Percentiles rank a stretch among this genome's conserved stretches.
phyloP scores from a whole-genome alignment of 441 rosid species.

The Pelargonium australe region DNA sequence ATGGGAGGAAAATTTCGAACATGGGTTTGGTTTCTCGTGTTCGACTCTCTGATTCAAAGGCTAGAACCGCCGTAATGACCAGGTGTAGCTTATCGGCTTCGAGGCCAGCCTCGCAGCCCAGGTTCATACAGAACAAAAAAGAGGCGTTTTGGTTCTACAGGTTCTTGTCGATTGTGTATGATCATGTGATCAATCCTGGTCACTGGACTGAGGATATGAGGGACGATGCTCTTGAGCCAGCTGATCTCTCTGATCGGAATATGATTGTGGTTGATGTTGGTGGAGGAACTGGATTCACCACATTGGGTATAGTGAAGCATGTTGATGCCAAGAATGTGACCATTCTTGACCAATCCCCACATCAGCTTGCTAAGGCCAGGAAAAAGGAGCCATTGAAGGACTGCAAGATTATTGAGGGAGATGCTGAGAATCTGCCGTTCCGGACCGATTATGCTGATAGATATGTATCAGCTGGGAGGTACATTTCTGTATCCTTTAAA shows the following conservation, averaged over 20 bases:
- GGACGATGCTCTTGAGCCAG: slow-evolving; percentile 87
- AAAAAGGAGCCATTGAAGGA: slow-evolving; percentile 49
- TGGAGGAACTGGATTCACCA: slow-evolving; percentile 50
- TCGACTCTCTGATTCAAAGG: slow-evolving; percentile 20
- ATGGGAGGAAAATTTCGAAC: slow-evolving; percentile 31
- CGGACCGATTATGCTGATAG: slow-evolving; percentile 43
- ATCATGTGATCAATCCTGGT: slow-evolving; percentile 80
- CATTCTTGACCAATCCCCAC: slow-evolving; percentile 48
- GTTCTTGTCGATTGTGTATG: slow-evolving; percentile 83
- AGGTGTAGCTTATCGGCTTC: slow-evolving; percentile 66
- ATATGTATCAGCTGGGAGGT: slow-evolving; percentile 53
- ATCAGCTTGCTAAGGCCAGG: slow-evolving; percentile 48
- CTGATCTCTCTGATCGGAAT: slow-evolving; percentile 35
- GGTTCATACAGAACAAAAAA: slow-evolving; percentile 94
- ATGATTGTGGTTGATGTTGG: slow-evolving; percentile 43
- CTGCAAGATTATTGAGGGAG: slow-evolving; percentile 47
- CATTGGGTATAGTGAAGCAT: slow-evolving; percentile 50
- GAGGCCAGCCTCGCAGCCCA: slow-evolving; percentile 85
- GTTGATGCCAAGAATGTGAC: slow-evolving; percentile 50
- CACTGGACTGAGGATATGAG: slow-evolving; percentile 99
- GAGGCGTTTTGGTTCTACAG: slow-evolving; percentile 99
- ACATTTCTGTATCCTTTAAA: neutral
- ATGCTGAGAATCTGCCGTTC: slow-evolving; percentile 49
- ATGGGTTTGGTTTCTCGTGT: slow-evolving; percentile 28
- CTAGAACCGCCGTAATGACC: slow-evolving; percentile 23